Evolutionary conservation across 176 grass and related monocot species (phyloP).

Genomic region (Musa itinerans): DNA sequence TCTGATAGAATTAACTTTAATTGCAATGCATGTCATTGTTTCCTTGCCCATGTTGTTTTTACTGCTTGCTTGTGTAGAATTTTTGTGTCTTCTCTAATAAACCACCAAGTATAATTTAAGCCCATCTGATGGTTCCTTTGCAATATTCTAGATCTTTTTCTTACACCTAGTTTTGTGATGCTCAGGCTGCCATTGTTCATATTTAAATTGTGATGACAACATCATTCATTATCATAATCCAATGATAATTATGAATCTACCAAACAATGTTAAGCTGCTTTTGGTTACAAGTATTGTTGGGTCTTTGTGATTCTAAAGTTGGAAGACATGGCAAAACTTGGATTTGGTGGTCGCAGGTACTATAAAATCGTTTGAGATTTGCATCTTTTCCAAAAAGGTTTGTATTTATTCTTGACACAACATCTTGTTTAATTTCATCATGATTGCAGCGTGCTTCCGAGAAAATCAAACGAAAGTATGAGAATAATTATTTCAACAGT

Average conservation of each 20-base stretch:
- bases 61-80: no score
- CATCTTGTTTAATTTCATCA: background rate
- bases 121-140: no score
- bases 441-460: background rate
- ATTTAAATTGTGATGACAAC: background rate
- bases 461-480: slow-evolving; percentile 17
- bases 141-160: background rate
- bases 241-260: slow-evolving; percentile 9
- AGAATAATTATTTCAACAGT: slow-evolving; percentile 13
- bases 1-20: no score
- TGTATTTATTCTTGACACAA: background rate
- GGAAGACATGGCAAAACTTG: slow-evolving; percentile 33
- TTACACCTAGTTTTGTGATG: background rate
- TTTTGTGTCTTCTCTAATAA: no score
- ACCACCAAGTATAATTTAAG: no score
- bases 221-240: background rate
- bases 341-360: slow-evolving; percentile 33
- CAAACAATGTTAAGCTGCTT: slow-evolving; percentile 5
- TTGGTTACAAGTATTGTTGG: background rate
- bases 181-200: background rate
- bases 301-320: slow-evolving; percentile 2
- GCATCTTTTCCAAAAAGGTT: background rate
- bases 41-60: no score
- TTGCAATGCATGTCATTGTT: no score
- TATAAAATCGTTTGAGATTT: background rate